These are phyloP conservation scores for Pythium guiyangense DNA, from an alignment of 352 stramenopile genomes.

Conservation along the genomic window DNA sequence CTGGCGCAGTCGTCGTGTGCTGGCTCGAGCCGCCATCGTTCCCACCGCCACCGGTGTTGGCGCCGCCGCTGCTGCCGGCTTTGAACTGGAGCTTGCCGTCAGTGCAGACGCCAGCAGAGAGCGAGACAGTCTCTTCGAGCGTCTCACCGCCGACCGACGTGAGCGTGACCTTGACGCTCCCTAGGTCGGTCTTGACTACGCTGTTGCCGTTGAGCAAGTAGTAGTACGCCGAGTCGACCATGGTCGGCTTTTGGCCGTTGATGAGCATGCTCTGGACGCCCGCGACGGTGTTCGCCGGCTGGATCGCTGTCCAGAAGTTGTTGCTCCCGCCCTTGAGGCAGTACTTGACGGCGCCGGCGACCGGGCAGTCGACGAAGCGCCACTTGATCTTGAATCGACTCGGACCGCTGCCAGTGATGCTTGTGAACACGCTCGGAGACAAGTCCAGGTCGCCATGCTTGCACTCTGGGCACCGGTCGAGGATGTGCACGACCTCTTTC, in stretches of 20 bases:
- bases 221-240: slow-evolving; percentile 68
- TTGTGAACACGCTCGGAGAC: slow-evolving; percentile 30
- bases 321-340: slow-evolving; percentile 45
- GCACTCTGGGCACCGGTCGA: slow-evolving; percentile 75
- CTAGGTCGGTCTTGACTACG: slow-evolving; percentile 22
- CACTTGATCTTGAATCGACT: slow-evolving; percentile 30
- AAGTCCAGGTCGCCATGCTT: slow-evolving; percentile 54
- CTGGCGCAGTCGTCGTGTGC: slow-evolving; percentile 15
- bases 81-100: slow-evolving; percentile 35
- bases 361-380: slow-evolving; percentile 37
- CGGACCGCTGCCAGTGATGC: slow-evolving; percentile 25
- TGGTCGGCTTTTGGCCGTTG: slow-evolving; percentile 34
- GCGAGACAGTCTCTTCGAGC: slow-evolving; percentile 37
- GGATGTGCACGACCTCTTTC: slow-evolving; percentile 48
- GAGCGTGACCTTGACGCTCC: slow-evolving; percentile 30
- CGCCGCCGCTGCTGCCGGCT: no score
- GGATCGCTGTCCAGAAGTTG: slow-evolving; percentile 37
- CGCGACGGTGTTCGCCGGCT: slow-evolving; percentile 27
- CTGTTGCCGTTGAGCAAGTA: slow-evolving; percentile 46
- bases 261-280: slow-evolving; percentile 29
- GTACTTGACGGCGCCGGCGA: slow-evolving; percentile 31
- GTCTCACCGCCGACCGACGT: slow-evolving; percentile 36
- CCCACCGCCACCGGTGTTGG: no score
- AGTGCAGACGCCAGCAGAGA: slow-evolving; percentile 36
- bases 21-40: no score